Conservation (phyloP, 441 rosid species). For the Sinapis alba region DNA sequence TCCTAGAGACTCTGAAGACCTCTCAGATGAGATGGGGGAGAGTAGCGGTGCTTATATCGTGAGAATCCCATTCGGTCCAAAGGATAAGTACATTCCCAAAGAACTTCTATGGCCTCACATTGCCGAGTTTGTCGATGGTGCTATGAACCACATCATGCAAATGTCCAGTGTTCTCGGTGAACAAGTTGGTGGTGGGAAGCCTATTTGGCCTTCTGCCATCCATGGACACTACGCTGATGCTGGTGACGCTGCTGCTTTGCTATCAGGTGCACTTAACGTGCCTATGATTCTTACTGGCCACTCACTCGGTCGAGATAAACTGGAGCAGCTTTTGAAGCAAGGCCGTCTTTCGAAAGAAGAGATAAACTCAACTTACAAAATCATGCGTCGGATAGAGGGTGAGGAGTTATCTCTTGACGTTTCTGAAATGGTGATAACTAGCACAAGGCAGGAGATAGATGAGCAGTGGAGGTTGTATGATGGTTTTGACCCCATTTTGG, state of each 20-base stretch:
- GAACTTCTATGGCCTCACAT: constrained; percentile 85
- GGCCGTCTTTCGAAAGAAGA: constrained; percentile 78
- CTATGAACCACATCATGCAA: constrained; percentile 68
- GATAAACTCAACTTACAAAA: constrained; percentile 75
- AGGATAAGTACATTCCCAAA: constrained; percentile 73
- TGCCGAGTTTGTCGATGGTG: constrained; percentile 88
- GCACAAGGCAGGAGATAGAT: constrained; percentile 90
- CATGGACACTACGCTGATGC: constrained; percentile 96
- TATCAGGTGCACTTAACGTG: constrained; percentile 85
- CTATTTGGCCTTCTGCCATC: constrained; percentile 87
- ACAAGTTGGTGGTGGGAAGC: constrained; percentile 75
- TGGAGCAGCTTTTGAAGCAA: constrained; percentile 85
- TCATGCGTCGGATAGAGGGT: constrained; percentile 84
- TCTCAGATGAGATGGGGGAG: constrained; percentile 75
- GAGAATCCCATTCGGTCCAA: constrained; percentile 86
- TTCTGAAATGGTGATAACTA: constrained; percentile 81
- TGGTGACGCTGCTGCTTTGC: constrained; percentile 77
- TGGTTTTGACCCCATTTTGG: constrained; percentile 85
- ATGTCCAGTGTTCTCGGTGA: constrained; percentile 86
- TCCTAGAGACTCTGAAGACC: constrained; percentile 61
- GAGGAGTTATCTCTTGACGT: constrained; percentile 78
- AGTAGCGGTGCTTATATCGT: constrained; percentile 86
- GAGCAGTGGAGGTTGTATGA: constrained; percentile 90
- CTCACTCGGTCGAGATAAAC: constrained; percentile 85
- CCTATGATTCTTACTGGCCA: constrained; percentile 90